Evolutionary conservation across 2,329 filamentous ascomycete species (phyloP), one percentile per base, ranked within the genome.

Genomic region (Neonectria ditissima): DNA sequence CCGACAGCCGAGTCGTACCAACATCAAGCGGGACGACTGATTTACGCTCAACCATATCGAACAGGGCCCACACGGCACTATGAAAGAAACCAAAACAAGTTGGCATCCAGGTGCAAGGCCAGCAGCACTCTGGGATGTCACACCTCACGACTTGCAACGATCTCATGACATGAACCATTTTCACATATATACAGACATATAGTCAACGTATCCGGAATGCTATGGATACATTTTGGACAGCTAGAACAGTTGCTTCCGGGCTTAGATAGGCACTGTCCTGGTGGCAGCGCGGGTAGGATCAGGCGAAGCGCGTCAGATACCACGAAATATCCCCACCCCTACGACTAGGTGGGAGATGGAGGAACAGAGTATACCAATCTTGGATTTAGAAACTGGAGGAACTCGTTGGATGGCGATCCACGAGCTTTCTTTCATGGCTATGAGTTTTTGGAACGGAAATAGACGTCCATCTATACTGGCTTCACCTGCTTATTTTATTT

Each of bases 11-110:
- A 82, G 81, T 47, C 74, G 77, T 22, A 76, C 77, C 61, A 77
- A 78, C 62, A 75, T 81, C 63, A 75, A 74, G 61, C 74, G 75
- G 24, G 80, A 82, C 18, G 77, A 82, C 24, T 82, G 55, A 73
- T 50, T 32, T 14, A 32, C 20, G 34, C 51, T 20, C 20, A 34
- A 47, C 16, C 6, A 51, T 22, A 43, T 22, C 30, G 20, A 6
- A 26, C 18, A 24, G 51, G 13, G n/a, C 43, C 20, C 18, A 22
- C 6, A 11, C 10, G 28, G 47, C 11, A 20, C 26, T 8, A 18
- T 13, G 8, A 53, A 54, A 26, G 47, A 44, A 28, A 43, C 41
- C 28, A 45, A 24, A 50, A 10, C 16, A 37, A n/a, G 34, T 18
- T 50, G 43, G 26, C 50, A 39, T 58, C 47, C 54, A 58, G 9